These are phyloP conservation scores for Bryoglossum gracile DNA, from an alignment of 495 filamentous ascomycete genomes.

Conservation along the genomic window DNA sequence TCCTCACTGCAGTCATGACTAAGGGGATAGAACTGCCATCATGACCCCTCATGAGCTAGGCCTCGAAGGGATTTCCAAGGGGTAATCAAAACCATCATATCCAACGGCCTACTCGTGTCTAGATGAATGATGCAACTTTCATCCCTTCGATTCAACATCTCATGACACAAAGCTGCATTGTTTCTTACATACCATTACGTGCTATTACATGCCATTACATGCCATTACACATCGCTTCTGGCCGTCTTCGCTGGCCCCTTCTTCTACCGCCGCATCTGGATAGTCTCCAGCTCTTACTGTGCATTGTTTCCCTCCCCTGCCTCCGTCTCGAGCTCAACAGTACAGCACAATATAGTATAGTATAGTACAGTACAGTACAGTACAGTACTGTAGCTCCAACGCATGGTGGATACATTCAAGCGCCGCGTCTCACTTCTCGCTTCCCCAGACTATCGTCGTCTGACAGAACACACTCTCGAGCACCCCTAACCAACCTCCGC, in stretches of 20 bases:
- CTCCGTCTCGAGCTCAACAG: no score
- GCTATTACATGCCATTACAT: slow-evolving; percentile 17
- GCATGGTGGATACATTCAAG: background rate
- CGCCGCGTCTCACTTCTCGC: background rate
- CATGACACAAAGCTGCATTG: slow-evolving; percentile 20
- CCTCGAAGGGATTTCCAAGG: slow-evolving; percentile 10
- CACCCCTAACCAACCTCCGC: background rate
- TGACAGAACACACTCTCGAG: background rate
- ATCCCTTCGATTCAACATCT: slow-evolving; percentile 1
- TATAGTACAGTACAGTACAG: no score
- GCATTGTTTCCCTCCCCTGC: slow-evolving; percentile 2
- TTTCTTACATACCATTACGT: slow-evolving; percentile 7
- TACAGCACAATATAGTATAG: no score
- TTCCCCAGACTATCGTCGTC: slow-evolving; percentile 7
- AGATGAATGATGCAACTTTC: background rate
- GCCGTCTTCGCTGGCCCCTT: background rate
- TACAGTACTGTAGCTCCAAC: no score
- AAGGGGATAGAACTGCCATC: no score
- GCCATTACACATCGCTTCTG: slow-evolving; percentile 1
- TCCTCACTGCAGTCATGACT: slow-evolving; percentile 9
- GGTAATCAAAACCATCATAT: slow-evolving; percentile 18
- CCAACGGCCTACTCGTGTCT: background rate
- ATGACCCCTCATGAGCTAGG: slow-evolving; percentile 11
- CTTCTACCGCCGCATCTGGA: background rate
- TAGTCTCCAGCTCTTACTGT: no score